phyloP scores from a whole-genome alignment of 495 filamentous ascomycete species.

The Penicillium soppii region DNA sequence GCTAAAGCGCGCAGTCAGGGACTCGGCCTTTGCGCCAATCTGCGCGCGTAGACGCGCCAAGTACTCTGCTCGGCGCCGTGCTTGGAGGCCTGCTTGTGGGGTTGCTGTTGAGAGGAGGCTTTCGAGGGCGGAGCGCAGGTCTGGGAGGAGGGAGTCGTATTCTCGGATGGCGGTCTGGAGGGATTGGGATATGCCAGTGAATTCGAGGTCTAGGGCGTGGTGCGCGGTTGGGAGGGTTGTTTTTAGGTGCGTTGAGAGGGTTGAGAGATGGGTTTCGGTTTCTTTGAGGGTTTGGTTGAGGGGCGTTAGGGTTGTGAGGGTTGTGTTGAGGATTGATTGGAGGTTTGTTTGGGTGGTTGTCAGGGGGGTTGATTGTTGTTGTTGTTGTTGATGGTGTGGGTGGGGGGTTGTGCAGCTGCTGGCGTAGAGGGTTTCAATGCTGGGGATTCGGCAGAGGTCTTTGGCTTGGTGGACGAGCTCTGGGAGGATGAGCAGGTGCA shows the following conservation, averaged over 20 bases:
- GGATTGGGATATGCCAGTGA: slow-evolving; percentile 38
- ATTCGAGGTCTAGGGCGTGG: slow-evolving; percentile 44
- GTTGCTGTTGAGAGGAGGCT: slow-evolving; percentile 32
- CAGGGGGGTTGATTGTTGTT: slow-evolving; percentile 16
- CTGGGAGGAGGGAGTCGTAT: slow-evolving; percentile 41
- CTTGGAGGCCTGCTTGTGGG: slow-evolving; percentile 20
- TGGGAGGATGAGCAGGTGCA: slow-evolving; percentile 41
- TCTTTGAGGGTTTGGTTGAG: slow-evolving; percentile 33
- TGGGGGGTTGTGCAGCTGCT: slow-evolving; percentile 29
- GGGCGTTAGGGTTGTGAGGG: slow-evolving; percentile 32
- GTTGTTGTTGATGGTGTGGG: slow-evolving; percentile 7
- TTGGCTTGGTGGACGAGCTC: slow-evolving; percentile 40
- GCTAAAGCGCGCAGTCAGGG: slow-evolving; percentile 32
- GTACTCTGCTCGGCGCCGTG: slow-evolving; percentile 36
- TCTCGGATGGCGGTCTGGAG: slow-evolving; percentile 34
- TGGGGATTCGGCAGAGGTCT: slow-evolving; percentile 28
- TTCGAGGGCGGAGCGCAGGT: slow-evolving; percentile 42
- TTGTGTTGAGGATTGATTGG: slow-evolving; percentile 32
- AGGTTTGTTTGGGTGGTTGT: slow-evolving; percentile 29
- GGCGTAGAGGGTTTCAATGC: slow-evolving; percentile 31
- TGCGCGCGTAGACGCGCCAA: slow-evolving; percentile 37
- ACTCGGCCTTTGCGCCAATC: slow-evolving; percentile 38
- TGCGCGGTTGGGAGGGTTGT: slow-evolving; percentile 31
- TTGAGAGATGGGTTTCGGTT: slow-evolving; percentile 33
- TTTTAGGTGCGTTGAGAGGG: slow-evolving; percentile 32